These are phyloP conservation scores for Carpinus viminea DNA, from an alignment of 306 rosid genomes.

Conservation along the genomic window DNA sequence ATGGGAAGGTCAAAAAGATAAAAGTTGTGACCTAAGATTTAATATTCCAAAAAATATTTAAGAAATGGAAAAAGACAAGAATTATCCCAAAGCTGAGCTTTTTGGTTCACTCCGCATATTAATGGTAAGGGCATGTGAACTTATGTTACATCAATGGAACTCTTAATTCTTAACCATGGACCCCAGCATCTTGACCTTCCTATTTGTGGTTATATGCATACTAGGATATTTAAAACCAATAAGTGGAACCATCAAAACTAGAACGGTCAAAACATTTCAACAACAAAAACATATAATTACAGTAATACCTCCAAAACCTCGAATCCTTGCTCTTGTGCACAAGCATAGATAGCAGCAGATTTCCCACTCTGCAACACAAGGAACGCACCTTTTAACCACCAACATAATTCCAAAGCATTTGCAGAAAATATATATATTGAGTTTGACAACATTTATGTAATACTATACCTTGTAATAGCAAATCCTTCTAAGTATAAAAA, in stretches of 20 bases:
- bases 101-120: neutral
- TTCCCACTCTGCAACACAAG: conserved; percentile 85
- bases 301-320: conserved; percentile 74
- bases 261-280: conserved; percentile 19
- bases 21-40: neutral
- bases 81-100: neutral
- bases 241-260: conserved; percentile 8
- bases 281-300: conserved; percentile 4
- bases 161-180: conserved; percentile 10
- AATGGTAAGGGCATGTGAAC: neutral
- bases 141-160: neutral
- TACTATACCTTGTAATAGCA: neutral
- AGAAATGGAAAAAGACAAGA: neutral
- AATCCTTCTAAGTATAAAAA: neutral
- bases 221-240: conserved; percentile 19
- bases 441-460: conserved; percentile 6
- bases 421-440: neutral
- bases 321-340: conserved; percentile 88
- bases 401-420: conserved; percentile 18
- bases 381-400: conserved; percentile 31
- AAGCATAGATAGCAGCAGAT: conserved; percentile 93
- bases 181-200: neutral
- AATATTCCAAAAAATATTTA: neutral
- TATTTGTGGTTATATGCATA: neutral
- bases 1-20: neutral